Evolutionary conservation across 768 basidiomycete species (phyloP).

Genomic region (Neoboletus subvelutipes): DNA sequence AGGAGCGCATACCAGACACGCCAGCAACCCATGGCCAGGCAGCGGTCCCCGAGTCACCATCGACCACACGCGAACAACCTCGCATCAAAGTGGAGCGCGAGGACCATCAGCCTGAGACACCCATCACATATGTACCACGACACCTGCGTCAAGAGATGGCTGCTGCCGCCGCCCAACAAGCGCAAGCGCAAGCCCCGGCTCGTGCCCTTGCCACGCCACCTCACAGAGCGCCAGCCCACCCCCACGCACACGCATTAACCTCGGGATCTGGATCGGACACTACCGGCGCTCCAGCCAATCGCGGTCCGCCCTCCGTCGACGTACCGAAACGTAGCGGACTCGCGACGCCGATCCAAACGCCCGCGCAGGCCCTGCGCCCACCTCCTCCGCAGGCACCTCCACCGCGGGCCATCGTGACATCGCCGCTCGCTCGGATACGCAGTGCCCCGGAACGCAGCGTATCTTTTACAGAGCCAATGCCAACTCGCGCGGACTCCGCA

Average conservation of each 20-base stretch:
- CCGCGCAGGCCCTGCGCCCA: slow-evolving; percentile 32
- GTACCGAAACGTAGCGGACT: slow-evolving; percentile 20
- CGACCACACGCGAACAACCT: background rate
- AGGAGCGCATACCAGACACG: slow-evolving; percentile 41
- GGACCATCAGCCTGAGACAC: slow-evolving; percentile 10
- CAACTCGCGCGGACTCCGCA: background rate
- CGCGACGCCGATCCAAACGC: slow-evolving; percentile 38
- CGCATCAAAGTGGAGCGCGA: slow-evolving; percentile 22
- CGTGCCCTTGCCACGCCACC: background rate
- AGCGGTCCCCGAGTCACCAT: background rate
- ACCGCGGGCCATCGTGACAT: slow-evolving; percentile 3
- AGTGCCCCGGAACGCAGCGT: slow-evolving; percentile 14
- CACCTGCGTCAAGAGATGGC: slow-evolving; percentile 37
- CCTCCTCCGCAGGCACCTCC: slow-evolving; percentile 10
- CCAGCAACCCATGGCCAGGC: background rate
- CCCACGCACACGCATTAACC: background rate
- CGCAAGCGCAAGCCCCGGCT: slow-evolving; percentile 3
- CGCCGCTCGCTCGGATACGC: slow-evolving; percentile 13
- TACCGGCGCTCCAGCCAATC: background rate
- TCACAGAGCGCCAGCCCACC: background rate
- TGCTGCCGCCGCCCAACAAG: slow-evolving; percentile 7
- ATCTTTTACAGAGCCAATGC: slow-evolving; percentile 7
- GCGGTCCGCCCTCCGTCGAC: background rate
- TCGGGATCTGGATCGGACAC: slow-evolving; percentile 1
- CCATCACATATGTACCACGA: slow-evolving; percentile 39